Base-by-base conservation (phyloP, 257 asterid species). In the Scutellaria baicalensis region DNA sequence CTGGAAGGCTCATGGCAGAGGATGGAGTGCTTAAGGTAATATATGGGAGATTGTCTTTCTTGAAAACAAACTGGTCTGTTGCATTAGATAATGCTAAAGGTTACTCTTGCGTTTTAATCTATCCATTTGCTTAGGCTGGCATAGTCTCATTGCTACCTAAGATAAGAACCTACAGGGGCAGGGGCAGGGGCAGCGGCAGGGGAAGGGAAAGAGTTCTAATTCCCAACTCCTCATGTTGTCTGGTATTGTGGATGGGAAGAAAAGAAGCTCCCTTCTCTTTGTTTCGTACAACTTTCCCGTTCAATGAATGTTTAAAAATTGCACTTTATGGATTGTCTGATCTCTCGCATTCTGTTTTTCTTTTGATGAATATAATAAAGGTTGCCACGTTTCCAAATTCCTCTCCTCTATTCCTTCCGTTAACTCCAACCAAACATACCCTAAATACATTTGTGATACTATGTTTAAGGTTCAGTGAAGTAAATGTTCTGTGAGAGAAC, bases 1-100 rank as follows among this genome's bases (percentile, higher is more conserved):
- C 99, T 64, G 99, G 99, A 74, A 91, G 96, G 81, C 89, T 93
- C 59, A 77, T 45, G 64, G 96, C 81, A 66, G 82, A 77, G 56
- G 82, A 85, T 64, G 99, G 99, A 59, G 72, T 78, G 62, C 95
- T 88, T 52, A 74, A 89, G 96, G 97, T 94, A 82, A 50, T 57
- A 51, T 61, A 48, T 17, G 9, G 48, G 43, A 33, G 49, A 11
- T 56, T 58, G 6, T 64, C 11, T 43, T 17, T 12, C 4, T 67
- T 27, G 17, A 23, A 40, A 35, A 72, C 33, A 72, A 39, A 45
- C 35, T n/a, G 9, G 39, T 36, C 44, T 6, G 35, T 71, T 54
- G 66, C 31, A 38, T 49, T 61, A 9, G 4, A n/a, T 21, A 17
- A 62, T 65, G 45, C 42, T 42, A n/a, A 63, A 54, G 33, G 43